Base-by-base conservation (phyloP, 805 yeast genomes). In the Phaffomyces opuntiae region DNA sequence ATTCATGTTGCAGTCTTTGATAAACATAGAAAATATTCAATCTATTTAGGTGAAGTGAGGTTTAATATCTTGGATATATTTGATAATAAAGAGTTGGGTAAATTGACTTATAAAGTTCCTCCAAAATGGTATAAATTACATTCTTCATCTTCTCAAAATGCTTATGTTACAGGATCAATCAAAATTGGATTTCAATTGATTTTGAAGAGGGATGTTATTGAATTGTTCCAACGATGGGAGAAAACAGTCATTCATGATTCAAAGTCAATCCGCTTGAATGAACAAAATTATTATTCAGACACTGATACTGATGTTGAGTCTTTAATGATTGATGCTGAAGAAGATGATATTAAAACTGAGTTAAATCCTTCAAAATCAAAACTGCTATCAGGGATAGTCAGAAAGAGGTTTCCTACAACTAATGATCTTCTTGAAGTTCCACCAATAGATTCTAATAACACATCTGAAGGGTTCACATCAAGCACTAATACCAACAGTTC, bases 111-210 rank as follows among this genome's bases (percentile, higher is more conserved):
- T 5, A 52, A 45, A 33, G 36, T 53, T 9, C 50, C 45, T 1
- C 60, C 73, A 9, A 63, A 67, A 42, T 76, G 79, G 79, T 70
- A 67, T 52, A 65, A 66, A 48, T 56, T 76, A 7, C 65, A 67
- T 42, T 71, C 77, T 8, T 68, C 68, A 21, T 61, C 57, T 38
- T 55, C 62, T 1, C 59, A 69, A 44, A 67, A 68, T 35, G 59
- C 69, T 13, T 76, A 65, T 53, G 73, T 74, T 12, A 73, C 78
- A 1, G 81, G 81, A 0, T 70, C 77, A 0, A 45, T 76, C 13
- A 59, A 72, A 21, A 42, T 72, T 9, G 69, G 73, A 33, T 68
- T 74, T 47, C 74, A 70, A 45, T 51, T 75, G 41, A 52, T 56
- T 9, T 56, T 63, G 13, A 56, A 50, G 21, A 29, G 35, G 9